phyloP scores from a whole-genome alignment of 1,284 basidiomycete genomes.

The Papiliotrema flavescens region DNA sequence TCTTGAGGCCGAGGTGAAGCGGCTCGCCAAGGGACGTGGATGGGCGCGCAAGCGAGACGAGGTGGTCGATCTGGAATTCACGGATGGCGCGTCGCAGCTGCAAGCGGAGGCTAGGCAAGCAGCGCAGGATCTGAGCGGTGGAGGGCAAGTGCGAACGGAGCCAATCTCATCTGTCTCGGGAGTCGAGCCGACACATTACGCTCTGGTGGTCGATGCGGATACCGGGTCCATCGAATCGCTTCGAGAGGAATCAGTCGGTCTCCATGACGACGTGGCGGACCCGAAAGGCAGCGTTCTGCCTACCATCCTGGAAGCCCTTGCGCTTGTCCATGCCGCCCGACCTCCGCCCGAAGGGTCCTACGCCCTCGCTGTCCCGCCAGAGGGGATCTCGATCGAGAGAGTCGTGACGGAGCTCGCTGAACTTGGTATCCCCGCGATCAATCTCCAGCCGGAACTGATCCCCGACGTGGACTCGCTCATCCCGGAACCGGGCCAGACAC shows the following conservation, averaged over 20 bases:
- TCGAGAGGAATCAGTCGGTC: neutral
- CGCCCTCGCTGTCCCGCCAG: slow-evolving; percentile 26
- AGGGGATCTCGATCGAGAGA: slow-evolving; percentile 14
- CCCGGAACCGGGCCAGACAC: neutral
- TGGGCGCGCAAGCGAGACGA: slow-evolving; percentile 21
- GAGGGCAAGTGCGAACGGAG: slow-evolving; percentile 4
- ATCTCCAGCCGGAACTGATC: slow-evolving; percentile 19
- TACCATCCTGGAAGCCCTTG: slow-evolving; percentile 23
- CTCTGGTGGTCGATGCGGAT: slow-evolving; percentile 14
- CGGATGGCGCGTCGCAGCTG: slow-evolving; percentile 10
- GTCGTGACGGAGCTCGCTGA: slow-evolving; percentile 14
- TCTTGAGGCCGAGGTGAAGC: slow-evolving; percentile 16
- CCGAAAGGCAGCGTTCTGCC: neutral
- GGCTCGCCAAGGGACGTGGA: slow-evolving; percentile 25
- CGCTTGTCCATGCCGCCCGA: slow-evolving; percentile 23
- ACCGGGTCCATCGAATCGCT: slow-evolving; percentile 12
- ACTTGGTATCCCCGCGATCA: slow-evolving; percentile 13
- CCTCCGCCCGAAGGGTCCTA: slow-evolving; percentile 26
- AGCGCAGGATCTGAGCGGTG: neutral
- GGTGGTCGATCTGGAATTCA: slow-evolving; percentile 22
- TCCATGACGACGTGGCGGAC: neutral
- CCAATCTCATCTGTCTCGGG: neutral
- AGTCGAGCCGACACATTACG: slow-evolving; percentile 21
- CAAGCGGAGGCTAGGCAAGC: slow-evolving; percentile 1
- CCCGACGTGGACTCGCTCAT: slow-evolving; percentile 5